Evolutionary conservation across 371 early-diverging fungal species (phyloP).

Genomic region (Mucor velutinosus): DNA sequence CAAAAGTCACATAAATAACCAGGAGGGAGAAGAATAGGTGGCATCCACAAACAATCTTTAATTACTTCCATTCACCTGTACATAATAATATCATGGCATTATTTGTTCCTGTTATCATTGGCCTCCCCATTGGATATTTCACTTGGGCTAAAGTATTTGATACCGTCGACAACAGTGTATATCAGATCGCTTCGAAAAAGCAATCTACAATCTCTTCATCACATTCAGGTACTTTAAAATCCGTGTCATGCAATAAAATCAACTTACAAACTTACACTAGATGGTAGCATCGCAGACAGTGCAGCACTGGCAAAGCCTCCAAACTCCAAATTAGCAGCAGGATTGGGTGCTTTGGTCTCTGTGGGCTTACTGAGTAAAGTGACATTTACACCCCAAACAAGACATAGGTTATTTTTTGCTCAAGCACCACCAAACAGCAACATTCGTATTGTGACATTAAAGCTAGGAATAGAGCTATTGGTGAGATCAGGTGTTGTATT

Average conservation of each 20-base stretch:
- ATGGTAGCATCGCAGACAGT: neutral
- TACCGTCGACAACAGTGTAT: slow-evolving; percentile 20
- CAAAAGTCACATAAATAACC: neutral
- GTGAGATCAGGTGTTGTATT: slow-evolving; percentile 35
- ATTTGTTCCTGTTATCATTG: slow-evolving; percentile 40
- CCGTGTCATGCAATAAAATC: neutral
- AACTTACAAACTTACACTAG: neutral
- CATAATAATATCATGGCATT: slow-evolving; percentile 31
- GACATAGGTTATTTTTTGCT: slow-evolving; percentile 46
- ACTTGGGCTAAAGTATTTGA: slow-evolving; percentile 40
- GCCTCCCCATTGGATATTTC: slow-evolving; percentile 43
- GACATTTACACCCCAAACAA: slow-evolving; percentile 30
- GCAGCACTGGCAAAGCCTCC: slow-evolving; percentile 3
- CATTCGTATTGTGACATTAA: slow-evolving; percentile 37
- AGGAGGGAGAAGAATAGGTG: neutral
- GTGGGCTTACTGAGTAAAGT: slow-evolving; percentile 30
- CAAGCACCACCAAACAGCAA: slow-evolving; percentile 38
- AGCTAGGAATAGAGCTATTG: slow-evolving; percentile 40
- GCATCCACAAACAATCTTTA: neutral
- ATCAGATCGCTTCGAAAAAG: neutral
- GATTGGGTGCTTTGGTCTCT: slow-evolving; percentile 25
- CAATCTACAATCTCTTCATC: neutral
- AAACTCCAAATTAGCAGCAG: slow-evolving; percentile 25
- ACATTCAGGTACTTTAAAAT: neutral
- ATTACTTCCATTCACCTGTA: neutral